Conservation (phyloP, 306 rosid species). For the Sesbania bispinosa region DNA sequence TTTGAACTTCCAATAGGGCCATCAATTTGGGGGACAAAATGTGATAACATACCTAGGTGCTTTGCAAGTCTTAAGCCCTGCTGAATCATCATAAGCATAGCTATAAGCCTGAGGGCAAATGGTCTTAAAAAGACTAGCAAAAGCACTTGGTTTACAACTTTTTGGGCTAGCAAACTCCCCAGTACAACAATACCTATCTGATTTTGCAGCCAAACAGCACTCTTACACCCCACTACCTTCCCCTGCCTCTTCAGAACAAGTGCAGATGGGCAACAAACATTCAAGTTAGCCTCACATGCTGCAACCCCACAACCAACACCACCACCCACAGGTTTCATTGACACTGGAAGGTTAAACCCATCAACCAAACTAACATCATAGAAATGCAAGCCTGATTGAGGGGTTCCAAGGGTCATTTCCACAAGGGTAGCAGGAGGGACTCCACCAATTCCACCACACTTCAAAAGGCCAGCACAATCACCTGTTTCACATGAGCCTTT, state of each 20-base stretch:
- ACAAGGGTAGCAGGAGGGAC: constrained; percentile 62
- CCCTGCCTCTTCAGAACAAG: constrained; percentile 44
- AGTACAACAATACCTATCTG: constrained; percentile 60
- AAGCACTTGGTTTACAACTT: constrained; percentile 49
- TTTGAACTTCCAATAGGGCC: too few species aligned
- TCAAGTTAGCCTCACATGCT: constrained; percentile 55
- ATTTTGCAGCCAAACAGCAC: constrained; percentile 59
- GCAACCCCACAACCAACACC: constrained; percentile 49
- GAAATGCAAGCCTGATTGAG: constrained; percentile 50
- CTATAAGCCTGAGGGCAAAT: constrained; percentile 61
- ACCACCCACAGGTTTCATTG: constrained; percentile 47
- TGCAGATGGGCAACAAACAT: constrained; percentile 49
- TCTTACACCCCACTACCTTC: constrained; percentile 70
- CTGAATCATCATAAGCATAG: constrained; percentile 58
- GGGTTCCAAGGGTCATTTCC: constrained; percentile 65
- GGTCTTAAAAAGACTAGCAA: constrained; percentile 53
- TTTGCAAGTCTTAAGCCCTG: constrained; percentile 55
- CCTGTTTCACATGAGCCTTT: constrained; percentile 60
- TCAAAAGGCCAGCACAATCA: constrained; percentile 57
- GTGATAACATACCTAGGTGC: constrained; percentile 54
- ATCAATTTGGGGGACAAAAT: constrained; percentile 55
- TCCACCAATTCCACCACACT: constrained; percentile 60
- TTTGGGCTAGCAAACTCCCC: constrained; percentile 51
- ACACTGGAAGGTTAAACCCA: constrained; percentile 63
- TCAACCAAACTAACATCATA: constrained; percentile 73